phyloP scores from a whole-genome alignment of 768 basidiomycete species.

The Tulasnella sp. region DNA sequence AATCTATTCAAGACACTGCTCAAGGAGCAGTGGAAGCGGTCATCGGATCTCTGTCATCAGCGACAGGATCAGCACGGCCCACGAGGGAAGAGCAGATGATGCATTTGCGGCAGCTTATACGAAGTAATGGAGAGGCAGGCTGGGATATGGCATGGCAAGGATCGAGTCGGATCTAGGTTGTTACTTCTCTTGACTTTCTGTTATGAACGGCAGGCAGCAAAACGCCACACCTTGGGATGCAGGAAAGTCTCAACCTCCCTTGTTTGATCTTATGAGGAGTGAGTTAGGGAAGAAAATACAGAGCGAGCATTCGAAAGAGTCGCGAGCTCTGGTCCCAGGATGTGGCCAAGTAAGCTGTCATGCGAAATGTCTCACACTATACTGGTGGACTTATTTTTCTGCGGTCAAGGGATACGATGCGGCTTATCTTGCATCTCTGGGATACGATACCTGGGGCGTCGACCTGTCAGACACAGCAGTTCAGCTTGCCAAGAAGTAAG shows the following conservation, averaged over 20 bases:
- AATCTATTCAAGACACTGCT: too few species aligned
- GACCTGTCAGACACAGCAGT: slow-evolving; percentile 51
- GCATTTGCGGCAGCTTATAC: slow-evolving; percentile 11
- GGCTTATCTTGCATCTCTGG: slow-evolving; percentile 41
- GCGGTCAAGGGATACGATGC: slow-evolving; percentile 47
- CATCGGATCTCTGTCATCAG: too few species aligned
- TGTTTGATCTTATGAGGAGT: slow-evolving; percentile 30
- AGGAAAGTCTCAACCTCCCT: slow-evolving; percentile 44
- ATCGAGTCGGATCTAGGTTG: neutral
- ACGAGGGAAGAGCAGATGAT: neutral
- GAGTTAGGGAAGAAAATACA: slow-evolving; percentile 28
- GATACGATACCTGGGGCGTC: slow-evolving; percentile 39
- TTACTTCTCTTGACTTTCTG: neutral
- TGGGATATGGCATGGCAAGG: slow-evolving; percentile 22
- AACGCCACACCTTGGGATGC: slow-evolving; percentile 53
- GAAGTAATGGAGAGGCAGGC: slow-evolving; percentile 13
- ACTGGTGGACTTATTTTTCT: too few species aligned
- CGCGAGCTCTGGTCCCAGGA: slow-evolving; percentile 42
- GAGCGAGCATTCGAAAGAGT: slow-evolving; percentile 34
- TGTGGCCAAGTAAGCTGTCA: slow-evolving; percentile 38
- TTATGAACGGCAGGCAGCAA: slow-evolving; percentile 30
- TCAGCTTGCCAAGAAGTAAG: slow-evolving; percentile 34
- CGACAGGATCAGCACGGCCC: neutral
- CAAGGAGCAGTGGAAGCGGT: too few species aligned
- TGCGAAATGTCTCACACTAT: too few species aligned